phyloP scores from a whole-genome alignment of 2,329 filamentous ascomycete species.

The Monilinia fructigena region DNA sequence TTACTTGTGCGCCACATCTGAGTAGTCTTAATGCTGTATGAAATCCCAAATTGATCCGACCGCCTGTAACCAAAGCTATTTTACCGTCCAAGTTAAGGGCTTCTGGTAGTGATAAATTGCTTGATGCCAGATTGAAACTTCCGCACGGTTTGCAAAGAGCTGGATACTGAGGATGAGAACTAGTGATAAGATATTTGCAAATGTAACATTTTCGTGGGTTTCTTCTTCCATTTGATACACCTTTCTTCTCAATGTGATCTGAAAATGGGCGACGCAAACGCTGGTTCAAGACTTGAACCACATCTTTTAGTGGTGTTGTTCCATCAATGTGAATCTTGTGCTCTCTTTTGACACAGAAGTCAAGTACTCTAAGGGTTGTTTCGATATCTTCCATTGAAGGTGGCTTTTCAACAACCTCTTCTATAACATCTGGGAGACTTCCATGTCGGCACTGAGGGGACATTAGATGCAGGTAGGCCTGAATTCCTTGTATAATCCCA shows the following conservation, averaged over 20 bases:
- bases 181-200: constrained; percentile 1
- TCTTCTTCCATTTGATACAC: neutral
- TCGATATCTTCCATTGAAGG: constrained; percentile 15
- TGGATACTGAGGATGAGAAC: constrained; percentile 25
- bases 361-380: constrained; percentile 14
- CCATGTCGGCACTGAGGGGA: constrained; percentile 11
- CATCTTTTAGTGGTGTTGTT: neutral
- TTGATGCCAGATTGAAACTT: constrained; percentile 28
- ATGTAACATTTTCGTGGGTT: constrained; percentile 4
- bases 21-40: constrained; percentile 26
- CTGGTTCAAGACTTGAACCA: neutral
- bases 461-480: constrained; percentile 26
- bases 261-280: constrained; percentile 2
- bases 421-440: constrained; percentile 22
- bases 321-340: neutral
- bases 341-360: constrained; percentile 4
- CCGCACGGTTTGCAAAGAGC: constrained; percentile 28
- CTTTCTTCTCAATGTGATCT: neutral
- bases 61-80: constrained; percentile 28
- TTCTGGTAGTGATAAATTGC: constrained; percentile 24
- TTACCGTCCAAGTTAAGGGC: constrained; percentile 24
- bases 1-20: constrained; percentile 28
- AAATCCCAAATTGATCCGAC: constrained; percentile 27
- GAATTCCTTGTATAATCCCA: constrained; percentile 26
- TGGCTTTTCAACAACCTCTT: neutral